A percentile compares a stretch with the other conserved stretches of the same genome.
These are phyloP conservation scores for Flammula alnicola DNA, from an alignment of 1,284 basidiomycete species.

Conservation along the genomic window DNA sequence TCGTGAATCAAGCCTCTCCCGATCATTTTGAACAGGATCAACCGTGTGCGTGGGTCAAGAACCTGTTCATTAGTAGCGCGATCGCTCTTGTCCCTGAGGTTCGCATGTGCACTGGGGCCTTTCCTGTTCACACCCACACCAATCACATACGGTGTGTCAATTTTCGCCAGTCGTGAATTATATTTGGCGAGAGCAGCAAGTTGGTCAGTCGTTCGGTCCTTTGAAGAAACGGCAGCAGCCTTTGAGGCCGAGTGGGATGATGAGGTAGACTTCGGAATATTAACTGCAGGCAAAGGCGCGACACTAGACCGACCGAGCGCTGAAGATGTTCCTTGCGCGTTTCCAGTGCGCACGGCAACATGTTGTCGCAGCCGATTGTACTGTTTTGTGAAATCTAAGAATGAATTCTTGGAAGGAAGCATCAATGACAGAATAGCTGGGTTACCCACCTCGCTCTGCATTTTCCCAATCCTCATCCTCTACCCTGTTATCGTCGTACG, in stretches of 20 bases:
- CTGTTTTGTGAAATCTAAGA: slow-evolving; percentile 92
- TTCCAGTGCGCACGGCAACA: slow-evolving; percentile 73
- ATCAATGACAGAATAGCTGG: neutral
- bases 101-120: slow-evolving; percentile 83
- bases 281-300: slow-evolving; percentile 73
- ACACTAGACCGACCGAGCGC: slow-evolving; percentile 55
- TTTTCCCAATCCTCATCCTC: slow-evolving; percentile 95
- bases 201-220: slow-evolving; percentile 68
- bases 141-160: slow-evolving; percentile 76
- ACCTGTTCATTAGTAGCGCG: slow-evolving; percentile 95
- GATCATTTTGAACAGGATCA: slow-evolving; percentile 94
- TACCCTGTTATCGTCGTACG: slow-evolving; percentile 59
- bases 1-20: slow-evolving; percentile 84
- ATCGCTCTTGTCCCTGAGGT: slow-evolving; percentile 92
- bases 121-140: slow-evolving; percentile 89
- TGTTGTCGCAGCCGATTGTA: slow-evolving; percentile 92
- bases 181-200: slow-evolving; percentile 73
- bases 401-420: slow-evolving; percentile 11
- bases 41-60: slow-evolving; percentile 86
- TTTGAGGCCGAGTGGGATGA: slow-evolving; percentile 22
- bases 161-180: slow-evolving; percentile 67
- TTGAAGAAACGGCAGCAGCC: slow-evolving; percentile 31
- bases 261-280: slow-evolving; percentile 53
- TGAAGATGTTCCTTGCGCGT: slow-evolving; percentile 59
- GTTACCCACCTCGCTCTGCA: slow-evolving; percentile 67